phyloP scores from a whole-genome alignment of 495 filamentous ascomycete genomes.

The Daldinia decipiens region DNA sequence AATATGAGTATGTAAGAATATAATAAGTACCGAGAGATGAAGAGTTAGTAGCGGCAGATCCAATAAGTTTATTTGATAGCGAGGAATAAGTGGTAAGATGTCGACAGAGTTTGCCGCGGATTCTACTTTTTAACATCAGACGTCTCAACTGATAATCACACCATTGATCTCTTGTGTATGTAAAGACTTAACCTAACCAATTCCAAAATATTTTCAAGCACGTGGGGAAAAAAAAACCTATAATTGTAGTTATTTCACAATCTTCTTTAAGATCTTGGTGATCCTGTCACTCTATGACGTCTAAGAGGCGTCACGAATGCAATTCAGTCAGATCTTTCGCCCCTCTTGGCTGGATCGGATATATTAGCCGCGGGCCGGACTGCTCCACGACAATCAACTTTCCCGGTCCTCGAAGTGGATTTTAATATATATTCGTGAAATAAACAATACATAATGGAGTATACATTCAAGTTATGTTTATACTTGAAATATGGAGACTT shows the following conservation, averaged over 20 bases:
- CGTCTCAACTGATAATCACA: constrained; percentile 30
- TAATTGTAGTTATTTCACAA: neutral
- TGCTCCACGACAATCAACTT: neutral
- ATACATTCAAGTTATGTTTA: neutral
- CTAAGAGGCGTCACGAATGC: constrained; percentile 23
- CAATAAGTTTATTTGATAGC: too few relatives aligned
- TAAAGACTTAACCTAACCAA: neutral
- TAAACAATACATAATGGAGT: neutral
- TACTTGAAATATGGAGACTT: neutral
- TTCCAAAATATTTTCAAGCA: neutral
- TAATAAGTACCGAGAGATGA: neutral
- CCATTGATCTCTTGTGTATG: neutral
- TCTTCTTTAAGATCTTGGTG: neutral
- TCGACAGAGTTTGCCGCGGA: neutral
- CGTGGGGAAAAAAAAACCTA: neutral
- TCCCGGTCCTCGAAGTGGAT: neutral
- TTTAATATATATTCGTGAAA: too few relatives aligned
- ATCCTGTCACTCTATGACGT: constrained; percentile 25
- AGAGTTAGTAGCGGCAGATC: too few relatives aligned
- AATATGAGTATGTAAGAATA: neutral
- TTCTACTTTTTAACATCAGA: neutral
- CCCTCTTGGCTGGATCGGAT: neutral
- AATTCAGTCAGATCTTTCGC: neutral
- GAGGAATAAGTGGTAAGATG: neutral
- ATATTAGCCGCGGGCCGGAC: neutral